Conservation (phyloP, 2,329 filamentous ascomycete species). For the Clarireedia paspali region DNA sequence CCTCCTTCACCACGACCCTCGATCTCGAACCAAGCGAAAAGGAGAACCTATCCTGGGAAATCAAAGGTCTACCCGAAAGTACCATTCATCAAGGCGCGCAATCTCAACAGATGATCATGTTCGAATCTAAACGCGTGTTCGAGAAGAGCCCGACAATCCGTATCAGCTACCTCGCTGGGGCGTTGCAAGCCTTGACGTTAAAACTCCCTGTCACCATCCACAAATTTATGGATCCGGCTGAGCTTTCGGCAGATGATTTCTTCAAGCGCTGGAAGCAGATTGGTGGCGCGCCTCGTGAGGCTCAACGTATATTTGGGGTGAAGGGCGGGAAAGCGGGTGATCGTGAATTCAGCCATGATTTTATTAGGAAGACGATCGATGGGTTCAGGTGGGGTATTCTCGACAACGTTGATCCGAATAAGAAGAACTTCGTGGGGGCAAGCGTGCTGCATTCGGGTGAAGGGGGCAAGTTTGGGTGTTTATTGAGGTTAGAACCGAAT, state of each 20-base stretch:
- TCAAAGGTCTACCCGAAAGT: constrained; percentile 82
- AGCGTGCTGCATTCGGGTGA: constrained; percentile 77
- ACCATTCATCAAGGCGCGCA: constrained; percentile 68
- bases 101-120: constrained; percentile 90
- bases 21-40: constrained; percentile 67
- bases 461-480: constrained; percentile 86
- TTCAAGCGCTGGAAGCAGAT: constrained; percentile 99
- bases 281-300: constrained; percentile 77
- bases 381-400: constrained; percentile 88
- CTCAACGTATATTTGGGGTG: constrained; percentile 77
- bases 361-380: constrained; percentile 65
- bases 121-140: constrained; percentile 78
- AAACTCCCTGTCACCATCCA: constrained; percentile 84
- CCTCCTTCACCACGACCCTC: constrained; percentile 88
- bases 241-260: constrained; percentile 83
- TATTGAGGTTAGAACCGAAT: constrained; percentile 91
- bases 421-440: constrained; percentile 87
- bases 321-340: constrained; percentile 44
- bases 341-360: constrained; percentile 60
- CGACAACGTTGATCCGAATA: constrained; percentile 80
- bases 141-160: constrained; percentile 81
- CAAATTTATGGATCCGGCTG: constrained; percentile 94
- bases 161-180: constrained; percentile 88
- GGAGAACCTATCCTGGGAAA: constrained; percentile 68
- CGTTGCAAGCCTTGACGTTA: constrained; percentile 84